A percentile compares a stretch with the other conserved stretches of the same genome.
These are phyloP conservation scores for Microsporum ferrugineum DNA, from an alignment of 2,329 filamentous ascomycete genomes.

Conservation along the genomic window DNA sequence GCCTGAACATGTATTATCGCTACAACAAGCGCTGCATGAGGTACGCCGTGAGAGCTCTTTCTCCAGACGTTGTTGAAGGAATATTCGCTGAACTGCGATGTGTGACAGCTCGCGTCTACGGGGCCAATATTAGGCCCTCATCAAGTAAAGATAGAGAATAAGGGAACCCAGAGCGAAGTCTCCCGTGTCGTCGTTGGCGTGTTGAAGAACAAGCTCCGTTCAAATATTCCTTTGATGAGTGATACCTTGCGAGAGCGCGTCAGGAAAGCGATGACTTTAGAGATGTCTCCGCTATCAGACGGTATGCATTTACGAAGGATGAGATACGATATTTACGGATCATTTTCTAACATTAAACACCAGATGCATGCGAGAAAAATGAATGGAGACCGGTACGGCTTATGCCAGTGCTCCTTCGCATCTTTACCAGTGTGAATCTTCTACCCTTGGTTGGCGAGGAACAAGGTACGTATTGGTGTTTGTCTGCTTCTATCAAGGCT, in stretches of 20 bases:
- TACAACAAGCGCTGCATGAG: not conserved
- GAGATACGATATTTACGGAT: not conserved
- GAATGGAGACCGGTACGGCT: not conserved
- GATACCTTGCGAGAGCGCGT: not conserved
- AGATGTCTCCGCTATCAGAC: not conserved
- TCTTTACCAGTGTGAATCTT: constrained; percentile 1
- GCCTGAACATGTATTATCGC: not conserved
- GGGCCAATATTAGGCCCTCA: not conserved
- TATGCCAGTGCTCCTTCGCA: not conserved
- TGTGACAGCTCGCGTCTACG: not conserved
- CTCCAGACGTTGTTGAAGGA: not conserved
- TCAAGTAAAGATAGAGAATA: constrained; percentile 1
- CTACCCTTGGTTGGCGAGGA: not conserved
- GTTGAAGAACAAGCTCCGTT: not conserved
- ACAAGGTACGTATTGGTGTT: not conserved
- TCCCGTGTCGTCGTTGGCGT: not conserved
- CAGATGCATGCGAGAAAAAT: not conserved
- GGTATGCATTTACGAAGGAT: not conserved
- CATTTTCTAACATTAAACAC: not conserved
- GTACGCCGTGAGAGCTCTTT: not conserved
- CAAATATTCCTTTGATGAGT: constrained; percentile 1
- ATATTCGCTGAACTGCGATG: not conserved
- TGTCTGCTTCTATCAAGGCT: not conserved
- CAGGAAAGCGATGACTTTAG: not conserved
- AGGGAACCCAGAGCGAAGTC: constrained; percentile 1